Conservation (phyloP, 176 grass and related monocot species). For the Aegilops umbellulata region DNA sequence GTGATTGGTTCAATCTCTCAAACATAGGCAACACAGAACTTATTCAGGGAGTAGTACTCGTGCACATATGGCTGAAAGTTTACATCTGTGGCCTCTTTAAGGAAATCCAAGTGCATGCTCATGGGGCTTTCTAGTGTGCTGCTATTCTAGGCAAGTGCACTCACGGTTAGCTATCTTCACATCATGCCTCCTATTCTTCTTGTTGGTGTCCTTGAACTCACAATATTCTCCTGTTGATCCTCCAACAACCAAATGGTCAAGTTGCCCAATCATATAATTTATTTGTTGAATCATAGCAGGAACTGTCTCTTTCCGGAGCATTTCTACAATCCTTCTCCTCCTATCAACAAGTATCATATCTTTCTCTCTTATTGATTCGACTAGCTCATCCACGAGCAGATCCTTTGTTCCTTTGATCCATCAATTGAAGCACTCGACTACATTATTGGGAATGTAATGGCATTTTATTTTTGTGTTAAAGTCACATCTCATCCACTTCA, state of each 20-base stretch:
- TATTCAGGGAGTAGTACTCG: neutral
- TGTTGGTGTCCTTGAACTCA: neutral
- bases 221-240: neutral
- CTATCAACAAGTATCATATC: neutral
- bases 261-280: neutral
- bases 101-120: neutral
- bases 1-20: neutral
- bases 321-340: neutral
- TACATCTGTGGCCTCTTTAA: neutral
- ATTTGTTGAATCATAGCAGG: neutral
- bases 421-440: neutral
- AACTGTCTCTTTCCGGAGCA: too few relatives aligned
- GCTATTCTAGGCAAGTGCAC: neutral
- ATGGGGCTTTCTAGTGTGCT: neutral
- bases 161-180: neutral
- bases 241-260: neutral
- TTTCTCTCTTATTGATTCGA: neutral
- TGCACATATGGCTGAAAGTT: neutral
- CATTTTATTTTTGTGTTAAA: neutral
- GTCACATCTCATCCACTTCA: neutral
- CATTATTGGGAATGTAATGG: neutral
- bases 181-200: neutral
- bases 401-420: neutral
- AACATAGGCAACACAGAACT: neutral
- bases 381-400: neutral